Percentiles rank a stretch among this genome's conserved stretches.
Evolutionary conservation across 805 yeast species (phyloP).

Genomic region (Lipomyces yamanashiensis): DNA sequence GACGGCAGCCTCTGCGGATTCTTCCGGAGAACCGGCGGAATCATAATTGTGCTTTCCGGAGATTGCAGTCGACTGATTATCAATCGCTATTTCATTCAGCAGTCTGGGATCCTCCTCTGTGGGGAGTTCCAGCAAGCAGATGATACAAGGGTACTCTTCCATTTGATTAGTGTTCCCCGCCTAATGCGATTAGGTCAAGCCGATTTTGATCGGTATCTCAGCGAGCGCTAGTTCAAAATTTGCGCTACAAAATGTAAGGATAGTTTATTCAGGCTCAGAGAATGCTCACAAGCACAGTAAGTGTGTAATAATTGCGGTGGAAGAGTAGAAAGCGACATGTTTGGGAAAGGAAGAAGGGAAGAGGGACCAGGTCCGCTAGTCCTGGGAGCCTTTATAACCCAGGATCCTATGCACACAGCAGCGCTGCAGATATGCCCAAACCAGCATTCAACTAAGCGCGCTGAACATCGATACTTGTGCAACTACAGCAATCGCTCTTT

Average conservation of each 20-base stretch:
- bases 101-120: slow-evolving; percentile 18
- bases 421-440: slow-evolving; percentile 1
- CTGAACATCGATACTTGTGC: neutral
- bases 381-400: slow-evolving; percentile 8
- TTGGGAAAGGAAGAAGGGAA: neutral
- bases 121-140: slow-evolving; percentile 57
- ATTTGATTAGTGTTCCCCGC: slow-evolving; percentile 5
- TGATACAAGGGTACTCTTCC: slow-evolving; percentile 53
- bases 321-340: slow-evolving; percentile 5
- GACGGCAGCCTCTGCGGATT: slow-evolving; percentile 17
- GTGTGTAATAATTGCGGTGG: neutral
- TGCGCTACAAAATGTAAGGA: neutral
- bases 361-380: neutral
- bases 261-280: neutral
- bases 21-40: neutral
- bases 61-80: neutral
- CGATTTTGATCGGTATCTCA: neutral
- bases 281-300: neutral
- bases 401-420: neutral
- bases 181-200: neutral
- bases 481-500: no score
- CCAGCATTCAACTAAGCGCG: neutral
- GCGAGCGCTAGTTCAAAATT: slow-evolving; percentile 1
- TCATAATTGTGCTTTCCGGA: neutral
- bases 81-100: neutral